Evolutionary conservation across 140 eudicot genomes (phyloP), one percentile per base, ranked within the genome.

Genomic region (Flaveria floridana): DNA sequence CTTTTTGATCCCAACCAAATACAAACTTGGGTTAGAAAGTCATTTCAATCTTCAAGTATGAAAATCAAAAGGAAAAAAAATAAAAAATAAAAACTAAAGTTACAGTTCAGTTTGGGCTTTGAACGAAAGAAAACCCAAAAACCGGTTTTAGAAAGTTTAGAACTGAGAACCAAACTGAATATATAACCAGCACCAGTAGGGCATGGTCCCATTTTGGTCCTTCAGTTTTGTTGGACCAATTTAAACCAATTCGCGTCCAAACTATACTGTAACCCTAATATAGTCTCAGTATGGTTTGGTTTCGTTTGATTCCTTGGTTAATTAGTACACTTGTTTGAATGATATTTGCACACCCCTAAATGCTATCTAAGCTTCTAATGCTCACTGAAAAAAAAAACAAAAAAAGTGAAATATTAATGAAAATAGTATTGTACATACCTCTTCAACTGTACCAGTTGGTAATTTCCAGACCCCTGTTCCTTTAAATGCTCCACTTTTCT

Each of bases 381-480:
- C 48, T 42, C 12, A 42, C 15, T 37, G 14, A 15, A 48, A 2
- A 20, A 14, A 66, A 20, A 65, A 26, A 21, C 30, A 26, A 26
- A 26, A 26, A 26, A 26, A 26, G 53, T 39, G 8, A 41, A 42
- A 16, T 34, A 19, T 9, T 3, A 50, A 23, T 7, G 37, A 13
- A 59, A 20, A 18, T 14, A 61, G 50, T 25, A 39, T 71, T 53
- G 3, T 20, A 11, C 80, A n/a, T 23, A 87, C 96, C 88, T 83
- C 92, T 52, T 89, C 87, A 70, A 85, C 90, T 13, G 82, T 84
- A 20, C 96, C 96, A 4, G 96, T 89, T 28, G 96, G 96, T 37
- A 89, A 77, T 75, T 89, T 89, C 96, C 96, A 89, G n/a, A 87
- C 59, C 30, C 86, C 88, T 12, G 84, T 58, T 79, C 87, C 92